Base-by-base conservation (phyloP, 75 land plant genomes). In the Cryptomeria japonica region DNA sequence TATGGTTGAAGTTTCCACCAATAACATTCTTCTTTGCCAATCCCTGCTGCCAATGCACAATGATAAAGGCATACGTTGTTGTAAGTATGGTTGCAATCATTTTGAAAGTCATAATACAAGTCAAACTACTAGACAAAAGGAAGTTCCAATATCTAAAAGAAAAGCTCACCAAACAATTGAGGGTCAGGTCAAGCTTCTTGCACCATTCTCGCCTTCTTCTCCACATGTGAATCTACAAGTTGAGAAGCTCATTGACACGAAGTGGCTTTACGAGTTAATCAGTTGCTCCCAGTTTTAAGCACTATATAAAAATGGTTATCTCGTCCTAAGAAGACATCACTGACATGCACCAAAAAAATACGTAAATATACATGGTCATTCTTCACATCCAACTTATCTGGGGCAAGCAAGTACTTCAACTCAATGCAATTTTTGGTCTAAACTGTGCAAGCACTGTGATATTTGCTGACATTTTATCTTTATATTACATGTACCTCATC, bases 151-250 rank as follows among this genome's bases (percentile, higher is more conserved):
- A 53, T 61, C 83, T 25, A 73, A 75, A 86, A 76, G n/a, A 79
- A 86, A 70, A 37, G 34, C 86, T 64, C 80, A 86, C 38, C 41
- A 37, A 37, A 75, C 39, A 73, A 37, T 38, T 39, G 41, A 44
- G 47, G 46, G 19, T 75, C 38, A 28, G 77, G 78, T 51, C 49
- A 86, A 75, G 56, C 42, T 47, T 28, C 34, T 34, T 31, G n/a
- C 88, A 94, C 96, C 97, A 94, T 94, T 61, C 8, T 80, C 95
- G 90, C 72, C 97, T 87, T 86, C 95, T 88, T 87, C 96, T 92
- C 98, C 98, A 97, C 96, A 96, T 93, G 89, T 97, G 98, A 36
- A 96, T 95, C 98, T 97, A 97, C 88, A 97, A 88, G 87, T 95
- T 97, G 88, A 95, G 87, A 28, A 97, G 88, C 88, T 97, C 98